phyloP scores from a whole-genome alignment of 768 basidiomycete genomes.

The Hydnomerulius pinastri region DNA sequence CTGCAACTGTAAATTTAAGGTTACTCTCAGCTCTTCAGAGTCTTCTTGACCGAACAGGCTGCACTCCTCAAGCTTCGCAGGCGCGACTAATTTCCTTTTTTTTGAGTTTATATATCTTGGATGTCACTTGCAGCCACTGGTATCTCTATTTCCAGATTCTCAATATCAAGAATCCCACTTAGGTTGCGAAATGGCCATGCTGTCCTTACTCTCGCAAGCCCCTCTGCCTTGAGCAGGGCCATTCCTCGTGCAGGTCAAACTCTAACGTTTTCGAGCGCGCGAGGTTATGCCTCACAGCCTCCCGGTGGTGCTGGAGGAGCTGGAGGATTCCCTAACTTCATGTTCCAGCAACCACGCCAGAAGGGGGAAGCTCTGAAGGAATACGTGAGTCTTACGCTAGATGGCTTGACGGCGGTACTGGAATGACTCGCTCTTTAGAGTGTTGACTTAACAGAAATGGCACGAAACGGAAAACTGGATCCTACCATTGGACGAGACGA shows the following conservation, averaged over 20 bases:
- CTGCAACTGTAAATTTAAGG: too few species aligned
- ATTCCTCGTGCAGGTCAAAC: not conserved
- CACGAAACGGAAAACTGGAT: conserved; percentile 82
- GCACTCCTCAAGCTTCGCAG: too few species aligned
- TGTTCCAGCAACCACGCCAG: conserved; percentile 58
- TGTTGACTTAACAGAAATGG: conserved; percentile 81
- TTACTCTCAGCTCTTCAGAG: too few species aligned
- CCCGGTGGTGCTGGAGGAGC: conserved; percentile 39
- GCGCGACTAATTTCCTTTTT: too few species aligned
- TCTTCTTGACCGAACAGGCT: too few species aligned
- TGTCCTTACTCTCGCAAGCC: conserved; percentile 9
- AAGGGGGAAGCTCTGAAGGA: conserved; percentile 88
- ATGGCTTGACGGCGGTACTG: conserved; percentile 23
- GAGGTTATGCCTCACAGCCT: conserved; percentile 52
- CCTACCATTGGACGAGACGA: conserved; percentile 90
- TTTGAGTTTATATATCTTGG: too few species aligned
- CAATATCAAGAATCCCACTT: conserved; percentile 17
- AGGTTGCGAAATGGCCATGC: conserved; percentile 19
- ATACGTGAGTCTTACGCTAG: conserved; percentile 53
- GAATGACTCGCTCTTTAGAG: conserved; percentile 46
- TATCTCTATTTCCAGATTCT: not conserved
- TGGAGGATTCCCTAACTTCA: conserved; percentile 55
- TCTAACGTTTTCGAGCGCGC: conserved; percentile 10
- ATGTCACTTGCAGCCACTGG: conserved; percentile 12
- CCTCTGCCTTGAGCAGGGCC: not conserved